Base-by-base conservation (phyloP, 352 stramenopile genomes). In the Phytophthora lateralis region DNA sequence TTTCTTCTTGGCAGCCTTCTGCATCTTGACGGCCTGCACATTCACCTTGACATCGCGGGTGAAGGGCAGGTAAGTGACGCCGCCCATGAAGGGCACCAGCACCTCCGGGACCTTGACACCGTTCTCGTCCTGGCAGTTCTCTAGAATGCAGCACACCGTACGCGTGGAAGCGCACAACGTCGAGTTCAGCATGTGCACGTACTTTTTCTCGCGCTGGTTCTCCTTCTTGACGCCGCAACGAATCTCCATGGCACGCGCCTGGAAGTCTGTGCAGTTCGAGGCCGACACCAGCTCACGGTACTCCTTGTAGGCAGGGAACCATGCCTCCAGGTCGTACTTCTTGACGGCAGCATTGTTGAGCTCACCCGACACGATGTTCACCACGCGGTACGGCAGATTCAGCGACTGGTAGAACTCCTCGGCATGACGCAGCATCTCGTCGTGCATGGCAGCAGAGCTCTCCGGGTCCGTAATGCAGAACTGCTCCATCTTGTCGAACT, bases 401-500 rank as follows among this genome's bases (percentile, higher is more conserved):
- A 99, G 83, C 70, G 85, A 96, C 78, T 99, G 89, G 72, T 99
- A 99, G 72, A 99, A 99, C 57, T 98, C 97, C 75, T 99, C 94
- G 37, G 96, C 96, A 38, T 84, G 85, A 57, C 80, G 75, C 61
- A 97, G 69, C 89, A 97, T 97, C 68, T 97, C 93, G 44, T 97
- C 78, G 66, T 98, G 91, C 89, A 99, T 98, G 27, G 71, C 89
- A 29, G 82, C 50, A 47, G 90, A 98, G 60, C 91, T 83, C 64
- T 98, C 96, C 48, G 97, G 95, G 53, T 97, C 93, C 18, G 93
- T 97, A 55, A 99, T 93, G 74, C 93, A 98, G 75, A 99, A 99
- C 75, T 99, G 97, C 80, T 99, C 97, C 58, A 99, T 97, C 86
- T 99, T 99, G 77, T 99, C 97, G 74, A 99, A 99, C 83, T 99